phyloP scores from a whole-genome alignment of 2,329 filamentous ascomycete species.

The Sporothrix brunneoviolacea region DNA sequence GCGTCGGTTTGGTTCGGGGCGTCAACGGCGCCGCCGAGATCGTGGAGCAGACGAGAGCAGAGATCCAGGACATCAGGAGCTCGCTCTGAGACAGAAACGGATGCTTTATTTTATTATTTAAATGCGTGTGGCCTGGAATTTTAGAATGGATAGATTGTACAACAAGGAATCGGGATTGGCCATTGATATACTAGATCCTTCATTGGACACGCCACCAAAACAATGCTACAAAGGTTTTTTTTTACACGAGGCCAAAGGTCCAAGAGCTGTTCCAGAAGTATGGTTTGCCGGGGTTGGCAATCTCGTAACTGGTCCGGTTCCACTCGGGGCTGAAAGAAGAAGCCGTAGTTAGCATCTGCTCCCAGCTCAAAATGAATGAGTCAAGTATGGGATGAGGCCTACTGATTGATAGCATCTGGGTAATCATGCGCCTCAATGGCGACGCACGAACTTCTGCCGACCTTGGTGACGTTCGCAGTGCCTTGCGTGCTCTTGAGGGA shows the following conservation, averaged over 20 bases:
- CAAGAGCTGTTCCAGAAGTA: constrained; percentile 40
- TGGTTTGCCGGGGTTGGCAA: constrained; percentile 33
- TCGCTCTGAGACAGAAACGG: not conserved
- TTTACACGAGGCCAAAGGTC: constrained; percentile 30
- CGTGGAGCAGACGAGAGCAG: not conserved
- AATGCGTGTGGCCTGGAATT: too few relatives aligned
- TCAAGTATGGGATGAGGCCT: constrained; percentile 23
- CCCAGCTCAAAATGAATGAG: too few relatives aligned
- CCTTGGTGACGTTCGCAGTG: constrained; percentile 31
- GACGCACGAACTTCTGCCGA: constrained; percentile 59
- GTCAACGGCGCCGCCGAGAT: constrained; percentile 11
- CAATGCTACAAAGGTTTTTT: too few relatives aligned
- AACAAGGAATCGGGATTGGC: too few relatives aligned
- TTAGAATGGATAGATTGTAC: too few relatives aligned
- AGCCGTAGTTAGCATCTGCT: too few relatives aligned
- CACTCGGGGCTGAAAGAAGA: constrained; percentile 34
- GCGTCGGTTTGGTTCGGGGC: constrained; percentile 15
- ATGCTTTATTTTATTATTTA: too few relatives aligned
- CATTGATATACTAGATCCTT: too few relatives aligned
- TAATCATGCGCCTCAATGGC: constrained; percentile 73
- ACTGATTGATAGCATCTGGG: constrained; percentile 70
- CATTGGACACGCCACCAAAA: too few relatives aligned
- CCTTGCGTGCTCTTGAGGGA: constrained; percentile 56
- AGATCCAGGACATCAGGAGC: not conserved
- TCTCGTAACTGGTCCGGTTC: constrained; percentile 33